Evolutionary conservation across 768 basidiomycete species (phyloP), one percentile per base, ranked within the genome.

Genomic region (Chalciporus chontae): DNA sequence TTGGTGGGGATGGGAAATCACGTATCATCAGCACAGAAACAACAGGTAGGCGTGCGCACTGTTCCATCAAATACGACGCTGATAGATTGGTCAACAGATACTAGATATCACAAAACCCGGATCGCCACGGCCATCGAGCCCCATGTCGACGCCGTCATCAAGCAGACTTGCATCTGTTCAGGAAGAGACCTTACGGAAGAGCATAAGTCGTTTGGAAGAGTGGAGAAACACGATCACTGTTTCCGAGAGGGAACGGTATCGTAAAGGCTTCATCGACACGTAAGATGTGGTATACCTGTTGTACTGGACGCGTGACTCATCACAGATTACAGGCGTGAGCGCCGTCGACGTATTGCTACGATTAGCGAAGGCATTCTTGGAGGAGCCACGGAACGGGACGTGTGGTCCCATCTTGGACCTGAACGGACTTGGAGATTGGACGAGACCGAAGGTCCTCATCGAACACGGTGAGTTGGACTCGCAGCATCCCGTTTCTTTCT

Each of bases 371-470:
- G 86, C 77, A 73, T 79, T 0, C 67, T 79, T 36, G 60, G 81
- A 8, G 69, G 88, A 19, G 80, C 80, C 2, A 82, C 83, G 0
- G 94, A 95, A 62, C 78, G 89, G 18, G 92, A 92, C 0, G 62
- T 95, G 11, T 95, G 94, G 93, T 81, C 84, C 2, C 75, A 78
- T 39, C 66, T 75, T 14, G 73, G 72, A 36, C 69, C 61, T 3
- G 69, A 71, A 19, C 69, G 70, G 7, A 57, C 77, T 10, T 95
- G 94, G 94, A 73, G 85, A 27, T 68, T 95, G 40, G 94, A 95
- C 54, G 93, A 94, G 59, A 94, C 92, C 2, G 94, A 96, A 60
- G 94, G 93, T 1, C 93, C 92, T 1, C 78, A 89, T 58, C 80
- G 93, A 41, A 87, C 90, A 46, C 75, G 93, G 92, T 91, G 58